phyloP scores from a whole-genome alignment of 768 basidiomycete genomes.

The Sistotremastrum niveocremeum region DNA sequence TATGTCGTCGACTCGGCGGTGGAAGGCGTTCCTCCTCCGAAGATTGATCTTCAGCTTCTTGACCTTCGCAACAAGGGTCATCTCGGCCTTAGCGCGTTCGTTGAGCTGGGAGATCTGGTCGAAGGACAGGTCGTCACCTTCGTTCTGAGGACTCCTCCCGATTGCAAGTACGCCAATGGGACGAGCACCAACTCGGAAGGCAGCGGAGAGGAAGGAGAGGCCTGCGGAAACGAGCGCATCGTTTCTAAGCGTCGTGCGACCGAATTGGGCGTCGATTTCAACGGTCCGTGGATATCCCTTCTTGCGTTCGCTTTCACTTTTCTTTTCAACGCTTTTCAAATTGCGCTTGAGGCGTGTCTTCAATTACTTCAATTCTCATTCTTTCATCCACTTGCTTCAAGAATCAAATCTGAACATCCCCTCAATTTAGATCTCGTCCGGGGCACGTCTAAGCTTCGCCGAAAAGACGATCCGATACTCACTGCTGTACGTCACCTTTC shows the following conservation, averaged over 20 bases:
- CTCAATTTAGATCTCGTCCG: slow-evolving; percentile 24
- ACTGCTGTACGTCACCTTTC: slow-evolving; percentile 32
- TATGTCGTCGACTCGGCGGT: slow-evolving; percentile 50
- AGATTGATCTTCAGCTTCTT: slow-evolving; percentile 42
- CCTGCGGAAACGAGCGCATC: too few species aligned
- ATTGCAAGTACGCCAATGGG: slow-evolving; percentile 10
- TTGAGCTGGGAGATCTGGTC: slow-evolving; percentile 38
- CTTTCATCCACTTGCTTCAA: too few species aligned
- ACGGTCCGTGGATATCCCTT: slow-evolving; percentile 18
- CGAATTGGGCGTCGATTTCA: slow-evolving; percentile 30
- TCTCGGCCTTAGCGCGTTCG: slow-evolving; percentile 49
- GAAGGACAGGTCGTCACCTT: slow-evolving; percentile 93
- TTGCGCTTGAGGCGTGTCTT: too few species aligned
- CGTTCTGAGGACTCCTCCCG: slow-evolving; percentile 59
- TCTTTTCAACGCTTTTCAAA: too few species aligned
- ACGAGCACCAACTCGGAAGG: slow-evolving; percentile 20
- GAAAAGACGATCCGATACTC: slow-evolving; percentile 57
- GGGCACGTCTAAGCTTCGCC: slow-evolving; percentile 32
- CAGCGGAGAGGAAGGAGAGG: slow-evolving; percentile 23
- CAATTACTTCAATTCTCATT: too few species aligned
- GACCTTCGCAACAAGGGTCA: slow-evolving; percentile 64
- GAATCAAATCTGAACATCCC: background rate
- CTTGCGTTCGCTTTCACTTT: slow-evolving; percentile 2
- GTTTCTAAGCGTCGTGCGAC: background rate
- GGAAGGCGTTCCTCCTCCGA: slow-evolving; percentile 36